phyloP scores from a whole-genome alignment of 2,329 filamentous ascomycete genomes.

The Chaetoscypha palmicola region DNA sequence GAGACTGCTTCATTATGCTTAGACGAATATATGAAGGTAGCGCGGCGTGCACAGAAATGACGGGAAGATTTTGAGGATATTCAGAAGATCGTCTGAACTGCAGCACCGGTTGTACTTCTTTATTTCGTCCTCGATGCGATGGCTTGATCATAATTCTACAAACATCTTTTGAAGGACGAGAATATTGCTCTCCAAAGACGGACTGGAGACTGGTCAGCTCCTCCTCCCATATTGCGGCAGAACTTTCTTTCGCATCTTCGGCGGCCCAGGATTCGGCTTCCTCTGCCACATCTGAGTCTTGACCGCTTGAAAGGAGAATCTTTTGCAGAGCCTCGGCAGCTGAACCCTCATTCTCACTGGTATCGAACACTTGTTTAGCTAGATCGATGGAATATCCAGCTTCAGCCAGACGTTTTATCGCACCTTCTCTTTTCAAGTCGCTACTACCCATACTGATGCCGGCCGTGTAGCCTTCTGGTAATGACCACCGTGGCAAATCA shows the following conservation, averaged over 20 bases:
- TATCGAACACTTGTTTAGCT: conserved; percentile 70
- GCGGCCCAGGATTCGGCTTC: conserved; percentile 33
- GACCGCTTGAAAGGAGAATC: conserved; percentile 50
- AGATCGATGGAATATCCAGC: conserved; percentile 82
- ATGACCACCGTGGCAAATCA: conserved; percentile 84
- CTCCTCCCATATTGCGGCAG: conserved; percentile 70
- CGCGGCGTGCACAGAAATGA: conserved; percentile 62
- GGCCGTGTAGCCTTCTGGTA: conserved; percentile 86
- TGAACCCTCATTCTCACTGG: conserved; percentile 61
- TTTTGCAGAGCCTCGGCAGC: conserved; percentile 76
- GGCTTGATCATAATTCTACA: conserved; percentile 63
- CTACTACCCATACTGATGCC: conserved; percentile 80
- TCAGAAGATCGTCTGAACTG: conserved; percentile 65
- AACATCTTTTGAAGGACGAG: conserved; percentile 50
- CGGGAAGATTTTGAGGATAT: conserved; percentile 64
- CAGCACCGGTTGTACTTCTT: conserved; percentile 45
- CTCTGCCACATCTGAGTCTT: conserved; percentile 30
- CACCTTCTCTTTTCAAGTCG: conserved; percentile 72
- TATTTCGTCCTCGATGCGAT: conserved; percentile 44
- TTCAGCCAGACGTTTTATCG: conserved; percentile 72
- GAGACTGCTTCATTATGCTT: conserved; percentile 71
- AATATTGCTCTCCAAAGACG: conserved; percentile 73
- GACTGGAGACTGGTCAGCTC: conserved; percentile 79
- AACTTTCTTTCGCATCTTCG: conserved; percentile 40
- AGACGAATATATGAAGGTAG: conserved; percentile 91